Percentiles rank a stretch among this genome's conserved stretches.
Conservation (phyloP, 1,284 basidiomycete genomes). For the Stereum hirsutum region DNA sequence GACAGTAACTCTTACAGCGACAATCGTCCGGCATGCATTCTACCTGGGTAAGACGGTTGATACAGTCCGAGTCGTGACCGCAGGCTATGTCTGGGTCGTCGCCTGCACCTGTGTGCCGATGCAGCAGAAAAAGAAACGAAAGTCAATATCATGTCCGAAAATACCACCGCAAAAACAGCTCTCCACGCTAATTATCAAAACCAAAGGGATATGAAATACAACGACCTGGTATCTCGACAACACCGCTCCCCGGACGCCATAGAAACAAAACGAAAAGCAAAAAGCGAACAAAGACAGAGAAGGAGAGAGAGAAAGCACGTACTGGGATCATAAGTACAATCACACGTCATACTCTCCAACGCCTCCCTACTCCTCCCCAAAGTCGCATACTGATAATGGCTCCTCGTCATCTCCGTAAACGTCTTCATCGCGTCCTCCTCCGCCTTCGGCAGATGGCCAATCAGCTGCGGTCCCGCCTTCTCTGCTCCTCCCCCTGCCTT, state of each 20-base stretch:
- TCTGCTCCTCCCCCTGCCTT: too few relatives aligned
- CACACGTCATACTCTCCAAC: constrained; percentile 90
- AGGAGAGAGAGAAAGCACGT: constrained; percentile 30
- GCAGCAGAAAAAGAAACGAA: too few relatives aligned
- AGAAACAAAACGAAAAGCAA: constrained; percentile 12
- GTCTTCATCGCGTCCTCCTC: constrained; percentile 65
- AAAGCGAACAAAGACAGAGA: too few relatives aligned
- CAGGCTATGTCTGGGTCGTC: constrained; percentile 66
- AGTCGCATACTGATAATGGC: constrained; percentile 84
- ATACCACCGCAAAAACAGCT: too few relatives aligned
- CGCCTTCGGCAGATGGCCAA: constrained; percentile 71
- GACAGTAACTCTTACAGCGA: constrained; percentile 74
- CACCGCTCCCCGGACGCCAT: constrained; percentile 13
- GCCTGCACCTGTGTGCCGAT: constrained; percentile 38
- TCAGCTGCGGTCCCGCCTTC: constrained; percentile 47
- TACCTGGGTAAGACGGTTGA: constrained; percentile 95
- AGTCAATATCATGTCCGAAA: too few relatives aligned
- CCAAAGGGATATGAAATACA: too few relatives aligned
- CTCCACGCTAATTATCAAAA: too few relatives aligned
- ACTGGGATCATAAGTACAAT: constrained; percentile 82
- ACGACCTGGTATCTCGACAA: constrained; percentile 8
- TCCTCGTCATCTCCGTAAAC: constrained; percentile 69
- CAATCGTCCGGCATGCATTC: constrained; percentile 90
- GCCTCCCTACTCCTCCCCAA: constrained; percentile 84
- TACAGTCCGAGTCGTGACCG: constrained; percentile 87